Evolutionary conservation across 129 eudicot species (phyloP), one percentile per base, ranked within the genome.

Genomic region (Helichrysum umbraculigerum): DNA sequence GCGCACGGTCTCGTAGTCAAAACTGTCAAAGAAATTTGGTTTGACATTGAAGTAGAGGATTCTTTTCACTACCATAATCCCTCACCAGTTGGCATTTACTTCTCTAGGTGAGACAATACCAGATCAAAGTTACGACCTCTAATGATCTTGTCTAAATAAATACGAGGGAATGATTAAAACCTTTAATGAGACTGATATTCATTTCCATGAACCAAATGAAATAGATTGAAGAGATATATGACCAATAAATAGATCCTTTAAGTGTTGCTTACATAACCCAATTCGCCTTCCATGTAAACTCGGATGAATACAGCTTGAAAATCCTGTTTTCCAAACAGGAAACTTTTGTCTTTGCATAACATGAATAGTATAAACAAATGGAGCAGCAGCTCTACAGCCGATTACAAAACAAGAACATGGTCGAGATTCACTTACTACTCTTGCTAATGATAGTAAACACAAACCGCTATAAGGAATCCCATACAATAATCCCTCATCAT

Each of bases 331-430:
- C 92, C 96, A 94, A 37, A 79, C 84, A 4, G 97, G 97, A 84
- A 87, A 91, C 78, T 86, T 94, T 73, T 94, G 96, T 39, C 84
- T 84, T 83, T 94, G 96, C 98, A 88, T 91, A 57, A 91, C 96
- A 56, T 91, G 87, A 47, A 94, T 80, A 1, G 87, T 76, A 74
- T 94, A 94, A 79, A 94, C 98, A 81, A 88, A 84, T 4, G 91
- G 88, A 50, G 92, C 98, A 19, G 85, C 57, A 47, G 72, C 72
- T 50, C 56, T 42, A 78, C 98, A 94, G 22, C 98, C 98, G 37
- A 89, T 58, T 10, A 86, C 97, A 72, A 91, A 94, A 80, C 98
- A 94, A 51, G 72, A 66, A 79, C 97, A 89, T 7, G 90, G 91
- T 59, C 96, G 66, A 20, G 93, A 88, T 41, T 81, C 68, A 66